A percentile compares a stretch with the other conserved stretches of the same genome.
These are phyloP conservation scores for Cladorrhinum sp. DNA, from an alignment of 2,329 filamentous ascomycete species.

Conservation along the genomic window DNA sequence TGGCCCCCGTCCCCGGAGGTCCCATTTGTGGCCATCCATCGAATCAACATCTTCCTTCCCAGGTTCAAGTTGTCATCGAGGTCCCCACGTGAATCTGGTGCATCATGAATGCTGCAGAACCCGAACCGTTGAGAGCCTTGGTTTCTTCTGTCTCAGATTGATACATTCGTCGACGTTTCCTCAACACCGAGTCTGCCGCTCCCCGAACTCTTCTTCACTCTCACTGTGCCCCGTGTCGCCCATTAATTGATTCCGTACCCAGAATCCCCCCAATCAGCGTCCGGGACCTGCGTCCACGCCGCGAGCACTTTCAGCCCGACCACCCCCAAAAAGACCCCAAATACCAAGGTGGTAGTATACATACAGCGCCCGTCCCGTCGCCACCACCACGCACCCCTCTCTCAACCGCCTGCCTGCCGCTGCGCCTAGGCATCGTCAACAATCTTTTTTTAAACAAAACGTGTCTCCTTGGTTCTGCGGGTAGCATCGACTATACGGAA, in stretches of 20 bases:
- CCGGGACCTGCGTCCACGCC: conserved; percentile 19
- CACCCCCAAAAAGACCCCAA: conserved; percentile 7
- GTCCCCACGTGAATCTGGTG: not conserved
- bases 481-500: not conserved
- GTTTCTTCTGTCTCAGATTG: not conserved
- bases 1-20: not conserved
- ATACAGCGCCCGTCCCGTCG: not conserved
- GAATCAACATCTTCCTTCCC: not conserved
- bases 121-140: not conserved
- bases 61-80: not conserved
- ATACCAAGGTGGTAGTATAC: not conserved
- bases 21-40: too few species aligned
- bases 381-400: not conserved
- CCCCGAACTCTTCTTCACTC: not conserved
- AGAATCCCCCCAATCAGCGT: conserved; percentile 30
- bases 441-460: not conserved
- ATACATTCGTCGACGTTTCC: not conserved
- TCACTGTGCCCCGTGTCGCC: conserved; percentile 17
- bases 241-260: conserved; percentile 22
- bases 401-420: not conserved
- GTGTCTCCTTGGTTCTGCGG: not conserved
- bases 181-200: conserved; percentile 7
- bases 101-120: not conserved
- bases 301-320: conserved; percentile 21
- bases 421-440: not conserved